Evolutionary conservation across 805 yeast species (phyloP), one percentile per base, ranked within the genome.

Genomic region (Candida tibetensis): DNA sequence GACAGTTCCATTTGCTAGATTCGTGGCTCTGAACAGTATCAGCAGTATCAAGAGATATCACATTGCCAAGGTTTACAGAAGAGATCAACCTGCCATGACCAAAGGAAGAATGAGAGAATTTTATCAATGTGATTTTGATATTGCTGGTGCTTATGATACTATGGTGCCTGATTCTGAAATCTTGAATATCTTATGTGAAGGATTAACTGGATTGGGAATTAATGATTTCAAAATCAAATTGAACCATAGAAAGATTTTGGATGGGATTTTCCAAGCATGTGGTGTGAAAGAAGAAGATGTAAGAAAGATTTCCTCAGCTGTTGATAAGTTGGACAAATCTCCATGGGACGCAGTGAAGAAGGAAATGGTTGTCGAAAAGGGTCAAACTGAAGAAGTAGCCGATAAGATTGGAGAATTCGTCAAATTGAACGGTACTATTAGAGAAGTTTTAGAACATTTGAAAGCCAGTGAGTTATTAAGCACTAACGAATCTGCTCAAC

Each of bases 71-170:
- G 99, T 93, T 38, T 93, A 93, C 69, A 82, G 99, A 71, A 85
- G 99, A 68, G 99, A 93, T 62, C 99, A 93, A 67, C 99, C 99
- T 4, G 99, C 99, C 6, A 93, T 93, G 99, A 91, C 98, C 36
- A 93, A 93, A 67, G 99, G 99, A 45, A 80, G 99, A 67, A 93
- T 93, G 99, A 85, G 99, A 77, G 99, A 93, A 66, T 93, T 93
- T 57, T 93, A 93, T 65, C 99, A 93, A 69, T 93, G 99, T 72
- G 99, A 93, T 69, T 86, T 93, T 54, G 99, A 93, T 64, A 73
- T 93, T 56, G 99, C 99, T 16, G 99, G 99, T 37, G 65, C 62
- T 40, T 91, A 85, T 61, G 99, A 93, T 55, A 55, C 81, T 19
- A 93, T 93, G 99, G 93, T 93, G 32, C 95, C 99, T 17, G 99